phyloP scores from a whole-genome alignment of 2,329 filamentous ascomycete genomes.

The Ascochyta fabae region DNA sequence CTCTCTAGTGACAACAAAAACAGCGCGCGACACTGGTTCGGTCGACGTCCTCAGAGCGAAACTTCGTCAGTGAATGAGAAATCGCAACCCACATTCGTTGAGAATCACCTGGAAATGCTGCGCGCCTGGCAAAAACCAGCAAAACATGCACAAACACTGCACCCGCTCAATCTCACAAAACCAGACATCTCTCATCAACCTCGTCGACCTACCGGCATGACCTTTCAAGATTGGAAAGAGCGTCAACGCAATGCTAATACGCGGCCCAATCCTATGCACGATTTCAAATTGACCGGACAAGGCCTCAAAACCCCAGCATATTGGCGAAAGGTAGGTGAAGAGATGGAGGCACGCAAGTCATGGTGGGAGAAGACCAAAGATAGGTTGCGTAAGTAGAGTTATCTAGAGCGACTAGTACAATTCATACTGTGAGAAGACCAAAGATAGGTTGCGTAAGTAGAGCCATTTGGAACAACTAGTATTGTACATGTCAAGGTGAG shows the following conservation, averaged over 20 bases:
- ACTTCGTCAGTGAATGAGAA: neutral
- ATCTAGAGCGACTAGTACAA: no score
- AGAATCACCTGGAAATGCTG: slow-evolving; percentile 11
- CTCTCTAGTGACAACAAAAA: neutral
- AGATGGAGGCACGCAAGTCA: slow-evolving; percentile 10
- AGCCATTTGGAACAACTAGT: no score
- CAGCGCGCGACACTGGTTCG: neutral
- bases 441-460: no score
- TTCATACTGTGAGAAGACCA: no score
- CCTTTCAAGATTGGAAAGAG: neutral
- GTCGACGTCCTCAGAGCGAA: neutral
- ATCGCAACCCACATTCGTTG: neutral
- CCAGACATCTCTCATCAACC: neutral
- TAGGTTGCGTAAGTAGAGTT: neutral
- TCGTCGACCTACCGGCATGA: neutral
- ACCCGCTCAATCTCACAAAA: neutral
- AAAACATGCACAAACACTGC: neutral
- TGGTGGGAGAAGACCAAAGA: slow-evolving; percentile 4
- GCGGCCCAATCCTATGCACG: neutral
- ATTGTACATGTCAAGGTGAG: neutral
- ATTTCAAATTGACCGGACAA: neutral
- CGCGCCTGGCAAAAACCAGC: slow-evolving; percentile 17
- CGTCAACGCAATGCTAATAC: neutral
- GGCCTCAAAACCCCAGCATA: neutral
- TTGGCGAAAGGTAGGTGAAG: slow-evolving; percentile 5